Base-by-base conservation (phyloP, 2,329 filamentous ascomycete species). In the Aureobasidium sp. region DNA sequence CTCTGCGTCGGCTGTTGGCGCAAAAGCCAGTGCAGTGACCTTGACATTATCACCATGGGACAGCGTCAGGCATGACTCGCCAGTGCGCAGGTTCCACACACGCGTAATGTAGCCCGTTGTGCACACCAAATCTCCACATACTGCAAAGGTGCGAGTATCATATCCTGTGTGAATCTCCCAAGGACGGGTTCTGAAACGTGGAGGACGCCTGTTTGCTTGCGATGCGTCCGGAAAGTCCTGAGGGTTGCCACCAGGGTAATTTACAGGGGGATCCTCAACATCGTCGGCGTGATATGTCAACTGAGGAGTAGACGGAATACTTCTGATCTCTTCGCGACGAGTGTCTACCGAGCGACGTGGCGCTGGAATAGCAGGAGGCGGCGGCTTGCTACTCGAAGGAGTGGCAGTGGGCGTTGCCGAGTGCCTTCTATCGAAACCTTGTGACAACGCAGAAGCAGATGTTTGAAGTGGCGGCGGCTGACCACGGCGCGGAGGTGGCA, bases 51-150 rank as follows among this genome's bases (percentile, higher is more conserved):
- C 94, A 1, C 88, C 89, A 72, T 96, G 92, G 57, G 86, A 83
- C 65, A 96, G 76, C 67, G 86, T 94, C 80, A 96, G 84, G 15
- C 96, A 71, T 55, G 90, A 81, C 67, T 95, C 89, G 2, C 93
- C 93, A 59, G 91, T 91, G 11, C 86, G 77, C 29, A 96, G 74
- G 71, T 87, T 93, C 92, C 94, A 99, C 0, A 92, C 90, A 64
- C 90, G 84, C 1, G 93, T 97, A 64, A 94, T 80, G 65, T 89
- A 88, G 5, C 93, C 94, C 16, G 89, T 90, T 0, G 92, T 93
- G 71, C 91, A 96, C 8, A 94, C 86, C 66, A 88, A 86, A 65
- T 92, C 87, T 8, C 94, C 94, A 71, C 90, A 97, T 2, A 96
- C 86, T 65, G 94, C 92, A 70, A 97, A 86, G 34, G 91, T 79